Evolutionary conservation across 805 yeast species (phyloP), one percentile per base, ranked within the genome.

Genomic region (Sugiyamaella boreocaroliniensis): DNA sequence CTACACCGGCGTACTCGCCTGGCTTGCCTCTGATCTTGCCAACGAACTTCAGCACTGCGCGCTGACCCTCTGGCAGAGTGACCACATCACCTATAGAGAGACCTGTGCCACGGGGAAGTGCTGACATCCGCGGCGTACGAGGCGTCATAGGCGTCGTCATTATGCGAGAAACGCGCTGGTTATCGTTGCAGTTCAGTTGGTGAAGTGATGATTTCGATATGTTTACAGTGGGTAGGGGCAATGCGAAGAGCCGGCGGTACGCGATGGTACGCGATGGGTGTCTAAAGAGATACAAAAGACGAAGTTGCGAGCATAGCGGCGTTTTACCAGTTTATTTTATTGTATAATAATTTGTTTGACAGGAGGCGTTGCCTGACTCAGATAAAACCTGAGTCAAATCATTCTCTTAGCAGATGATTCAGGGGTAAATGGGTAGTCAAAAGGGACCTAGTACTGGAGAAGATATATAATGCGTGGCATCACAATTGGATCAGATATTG

Each of bases 1-100:
- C 97, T 5, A 92, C 76, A 2, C 99, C 99, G 4, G 90, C 96
- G 71, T 83, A 92, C 10, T 75, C 73, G 0, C 96, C 96, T 6
- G 70, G 68, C 63, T 86, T 88, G 19, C 83, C 83, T 19, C 81
- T 77, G 15, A 92, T 87, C 1, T 76, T 68, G 0, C 97, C 99
- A 18, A 82, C 73, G 67, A 77, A 90, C 54, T 81, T 75, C 49
- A 90, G 70, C 10, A 82, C 72, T 1, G 90, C 97, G 42, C 71
- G 69, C 20, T 86, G 82, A 11, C 86, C 81, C 9, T 86, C 86
- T 0, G 95, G 95, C 19, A 68, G 59, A 22, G 58, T 54, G 41
- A 70, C 72, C 40, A 60, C 55, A 52, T 69, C 70, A 50, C 73
- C 73, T 11, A 69, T 51, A 12, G 49, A 29, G 43, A 60, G 47